Conservation (phyloP, 2,329 filamentous ascomycete species). For the Hymenoscyphus linearis region DNA sequence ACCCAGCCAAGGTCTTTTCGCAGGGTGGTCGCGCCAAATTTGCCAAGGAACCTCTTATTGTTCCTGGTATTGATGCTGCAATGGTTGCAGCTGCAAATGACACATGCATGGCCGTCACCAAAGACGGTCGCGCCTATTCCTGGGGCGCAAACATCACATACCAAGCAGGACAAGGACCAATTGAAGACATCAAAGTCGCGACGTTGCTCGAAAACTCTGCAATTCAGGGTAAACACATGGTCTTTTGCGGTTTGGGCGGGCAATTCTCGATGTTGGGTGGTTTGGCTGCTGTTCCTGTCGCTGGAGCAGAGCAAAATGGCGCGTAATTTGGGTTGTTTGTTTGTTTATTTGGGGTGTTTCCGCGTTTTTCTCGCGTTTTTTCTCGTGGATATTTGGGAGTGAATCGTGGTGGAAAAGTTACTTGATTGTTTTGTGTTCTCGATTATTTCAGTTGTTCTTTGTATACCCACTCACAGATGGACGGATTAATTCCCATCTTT, state of each 20-base stretch:
- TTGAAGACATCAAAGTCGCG: conserved; percentile 66
- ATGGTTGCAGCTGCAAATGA: conserved; percentile 62
- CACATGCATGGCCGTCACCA: conserved; percentile 65
- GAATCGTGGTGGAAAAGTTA: no score
- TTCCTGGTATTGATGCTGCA: conserved; percentile 51
- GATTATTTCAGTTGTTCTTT: no score
- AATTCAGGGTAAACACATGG: conserved; percentile 66
- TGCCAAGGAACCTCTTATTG: conserved; percentile 47
- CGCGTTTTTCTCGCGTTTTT: no score
- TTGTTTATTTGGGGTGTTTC: no score
- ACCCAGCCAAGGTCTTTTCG: not conserved
- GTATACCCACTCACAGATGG: no score
- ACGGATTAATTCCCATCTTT: no score
- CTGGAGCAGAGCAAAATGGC: not conserved
- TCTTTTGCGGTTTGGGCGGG: conserved; percentile 73
- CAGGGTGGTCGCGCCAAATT: not conserved
- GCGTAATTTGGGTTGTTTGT: not conserved
- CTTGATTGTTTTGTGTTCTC: no score
- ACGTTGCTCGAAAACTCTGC: conserved; percentile 81
- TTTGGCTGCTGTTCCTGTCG: no score
- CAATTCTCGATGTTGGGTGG: conserved; percentile 66
- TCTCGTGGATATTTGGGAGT: no score
- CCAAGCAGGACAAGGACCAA: conserved; percentile 72
- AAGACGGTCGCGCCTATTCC: conserved; percentile 63
- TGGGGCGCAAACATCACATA: conserved; percentile 80